A percentile compares a stretch with the other conserved stretches of the same genome.
These are phyloP conservation scores for Penicillium nucicola DNA, from an alignment of 495 filamentous ascomycete species.

Conservation along the genomic window DNA sequence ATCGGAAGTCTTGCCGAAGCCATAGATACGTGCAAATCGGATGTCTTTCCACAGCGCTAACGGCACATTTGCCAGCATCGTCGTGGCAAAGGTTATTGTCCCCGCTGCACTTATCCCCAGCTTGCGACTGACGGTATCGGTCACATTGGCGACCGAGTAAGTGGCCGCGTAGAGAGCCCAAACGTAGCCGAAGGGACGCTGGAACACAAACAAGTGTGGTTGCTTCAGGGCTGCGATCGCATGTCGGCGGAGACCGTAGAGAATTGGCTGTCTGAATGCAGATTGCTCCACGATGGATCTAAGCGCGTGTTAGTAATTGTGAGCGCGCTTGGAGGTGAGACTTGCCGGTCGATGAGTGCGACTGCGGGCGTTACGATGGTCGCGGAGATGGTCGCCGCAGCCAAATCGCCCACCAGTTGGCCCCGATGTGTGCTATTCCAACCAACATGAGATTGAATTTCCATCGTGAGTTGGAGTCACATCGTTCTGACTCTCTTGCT, in stretches of 20 bases:
- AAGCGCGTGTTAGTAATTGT: not conserved
- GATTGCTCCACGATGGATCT: constrained; percentile 32
- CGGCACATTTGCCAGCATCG: constrained; percentile 31
- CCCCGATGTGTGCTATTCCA: constrained; percentile 7
- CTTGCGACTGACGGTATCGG: constrained; percentile 26
- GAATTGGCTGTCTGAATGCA: constrained; percentile 21
- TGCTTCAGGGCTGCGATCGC: constrained; percentile 15
- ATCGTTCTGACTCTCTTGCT: not conserved
- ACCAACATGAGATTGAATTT: constrained; percentile 1
- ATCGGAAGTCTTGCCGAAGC: constrained; percentile 6
- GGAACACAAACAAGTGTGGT: constrained; percentile 21
- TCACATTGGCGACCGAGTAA: constrained; percentile 30
- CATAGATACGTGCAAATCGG: constrained; percentile 32
- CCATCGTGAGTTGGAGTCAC: constrained; percentile 8
- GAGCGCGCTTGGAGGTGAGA: not conserved
- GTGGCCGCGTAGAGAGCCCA: constrained; percentile 34
- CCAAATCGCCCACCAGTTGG: constrained; percentile 24
- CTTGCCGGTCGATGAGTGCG: constrained; percentile 32
- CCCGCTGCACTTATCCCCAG: constrained; percentile 16
- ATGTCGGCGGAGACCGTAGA: constrained; percentile 26
- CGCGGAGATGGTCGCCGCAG: constrained; percentile 30
- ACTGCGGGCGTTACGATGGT: constrained; percentile 28
- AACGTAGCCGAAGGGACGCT: constrained; percentile 23
- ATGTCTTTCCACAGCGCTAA: constrained; percentile 38
- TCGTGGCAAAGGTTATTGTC: constrained; percentile 24